Percentiles rank a stretch among this genome's conserved stretches.
phyloP scores from a whole-genome alignment of 192 early-diverging fungal genomes.

The Pilaira anomala region DNA sequence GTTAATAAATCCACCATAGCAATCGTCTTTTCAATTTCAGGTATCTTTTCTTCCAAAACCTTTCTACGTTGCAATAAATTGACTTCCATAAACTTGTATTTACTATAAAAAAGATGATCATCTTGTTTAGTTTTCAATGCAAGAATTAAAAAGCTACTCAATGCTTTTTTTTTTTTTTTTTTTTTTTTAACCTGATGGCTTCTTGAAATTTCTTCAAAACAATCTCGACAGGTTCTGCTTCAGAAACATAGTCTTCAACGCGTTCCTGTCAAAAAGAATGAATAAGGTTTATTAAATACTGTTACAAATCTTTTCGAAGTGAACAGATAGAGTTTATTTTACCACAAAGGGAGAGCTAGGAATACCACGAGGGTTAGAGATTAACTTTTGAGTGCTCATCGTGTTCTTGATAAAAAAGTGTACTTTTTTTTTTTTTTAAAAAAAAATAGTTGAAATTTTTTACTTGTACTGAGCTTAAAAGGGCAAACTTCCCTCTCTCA shows the following conservation, averaged over 20 bases:
- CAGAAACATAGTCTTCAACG: slow-evolving; percentile 82
- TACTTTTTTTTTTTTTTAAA: background rate
- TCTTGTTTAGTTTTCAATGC: background rate
- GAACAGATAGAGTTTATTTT: too few species aligned
- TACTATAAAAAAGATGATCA: slow-evolving; percentile 49
- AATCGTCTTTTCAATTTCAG: slow-evolving; percentile 93
- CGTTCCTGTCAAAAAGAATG: slow-evolving; percentile 56
- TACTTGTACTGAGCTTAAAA: too few species aligned
- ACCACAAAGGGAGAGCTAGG: slow-evolving; percentile 94
- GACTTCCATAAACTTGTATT: slow-evolving; percentile 98
- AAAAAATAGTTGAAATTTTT: too few species aligned
- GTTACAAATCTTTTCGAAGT: background rate
- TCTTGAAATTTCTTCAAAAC: slow-evolving; percentile 93
- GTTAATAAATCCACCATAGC: slow-evolving; percentile 80
- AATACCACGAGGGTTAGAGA: slow-evolving; percentile 91
- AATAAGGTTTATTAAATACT: background rate
- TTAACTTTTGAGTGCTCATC: slow-evolving; percentile 41
- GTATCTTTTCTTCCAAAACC: slow-evolving; percentile 87
- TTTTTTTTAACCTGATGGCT: slow-evolving; percentile 62
- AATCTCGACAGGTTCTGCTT: slow-evolving; percentile 69
- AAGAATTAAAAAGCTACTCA: background rate
- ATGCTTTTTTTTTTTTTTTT: background rate
- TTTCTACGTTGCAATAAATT: slow-evolving; percentile 82
- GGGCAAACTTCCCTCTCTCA: too few species aligned
- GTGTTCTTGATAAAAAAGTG: background rate